Conservation (phyloP, 306 rosid genomes). For the Bauhinia variegata region DNA sequence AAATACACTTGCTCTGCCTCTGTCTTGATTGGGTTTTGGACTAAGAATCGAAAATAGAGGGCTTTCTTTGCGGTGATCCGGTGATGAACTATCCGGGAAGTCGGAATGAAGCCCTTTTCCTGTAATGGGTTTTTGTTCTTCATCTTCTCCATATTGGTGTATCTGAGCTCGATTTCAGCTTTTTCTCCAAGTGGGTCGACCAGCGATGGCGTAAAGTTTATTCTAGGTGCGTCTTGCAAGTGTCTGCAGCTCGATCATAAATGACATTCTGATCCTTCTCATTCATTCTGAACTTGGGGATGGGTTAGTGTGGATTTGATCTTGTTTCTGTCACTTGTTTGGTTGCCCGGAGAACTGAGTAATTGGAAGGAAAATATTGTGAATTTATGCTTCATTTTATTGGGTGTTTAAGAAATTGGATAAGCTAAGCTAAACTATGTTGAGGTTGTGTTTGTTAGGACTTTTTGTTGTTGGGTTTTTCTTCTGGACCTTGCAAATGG, state of each 20-base stretch:
- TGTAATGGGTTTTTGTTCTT: conserved; percentile 43
- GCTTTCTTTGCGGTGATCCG: conserved; percentile 27
- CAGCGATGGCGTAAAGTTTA: conserved; percentile 39
- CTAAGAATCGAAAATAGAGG: conserved; percentile 48
- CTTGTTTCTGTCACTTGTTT: conserved; percentile 15
- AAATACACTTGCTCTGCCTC: background rate
- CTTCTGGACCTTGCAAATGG: background rate
- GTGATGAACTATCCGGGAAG: conserved; percentile 26
- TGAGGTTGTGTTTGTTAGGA: background rate
- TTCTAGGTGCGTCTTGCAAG: conserved; percentile 58
- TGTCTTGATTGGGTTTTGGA: conserved; percentile 16
- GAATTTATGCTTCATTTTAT: conserved; percentile 19
- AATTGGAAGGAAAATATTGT: conserved; percentile 20
- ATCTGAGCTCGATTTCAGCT: conserved; percentile 61
- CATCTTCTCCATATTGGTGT: conserved; percentile 41
- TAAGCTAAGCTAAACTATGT: conserved; percentile 1
- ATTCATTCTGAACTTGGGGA: conserved; percentile 17
- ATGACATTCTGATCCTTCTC: conserved; percentile 5
- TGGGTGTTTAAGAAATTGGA: conserved; percentile 25
- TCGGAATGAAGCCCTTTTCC: conserved; percentile 49
- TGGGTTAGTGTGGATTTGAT: conserved; percentile 40
- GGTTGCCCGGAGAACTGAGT: conserved; percentile 29
- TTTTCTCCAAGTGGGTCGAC: conserved; percentile 39
- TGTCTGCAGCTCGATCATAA: conserved; percentile 2
- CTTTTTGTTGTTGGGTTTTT: conserved; percentile 18